Evolutionary conservation across 768 basidiomycete genomes (phyloP).

Genomic region (Pleurotus citrinopileatus): DNA sequence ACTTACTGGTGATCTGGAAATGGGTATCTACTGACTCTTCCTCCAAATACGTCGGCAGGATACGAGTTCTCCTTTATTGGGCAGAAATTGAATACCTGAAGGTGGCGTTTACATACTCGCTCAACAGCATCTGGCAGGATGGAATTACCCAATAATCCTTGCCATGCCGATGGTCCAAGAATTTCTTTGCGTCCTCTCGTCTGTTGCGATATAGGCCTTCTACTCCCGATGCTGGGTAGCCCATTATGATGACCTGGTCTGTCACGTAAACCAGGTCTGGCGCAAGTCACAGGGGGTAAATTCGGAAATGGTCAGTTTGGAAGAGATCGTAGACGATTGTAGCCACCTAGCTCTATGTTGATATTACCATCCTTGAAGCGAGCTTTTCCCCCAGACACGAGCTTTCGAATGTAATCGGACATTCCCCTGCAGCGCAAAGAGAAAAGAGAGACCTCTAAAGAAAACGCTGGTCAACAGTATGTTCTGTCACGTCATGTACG

Average conservation of each 20-base stretch:
- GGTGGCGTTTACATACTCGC: not conserved
- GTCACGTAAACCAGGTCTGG: constrained; percentile 68
- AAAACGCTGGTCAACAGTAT: no score
- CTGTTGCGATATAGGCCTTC: constrained; percentile 81
- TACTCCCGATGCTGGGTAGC: constrained; percentile 79
- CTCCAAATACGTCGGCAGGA: constrained; percentile 61
- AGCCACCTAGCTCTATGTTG: constrained; percentile 67
- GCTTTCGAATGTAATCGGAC: constrained; percentile 63
- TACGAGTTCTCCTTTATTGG: constrained; percentile 82
- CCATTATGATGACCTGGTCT: constrained; percentile 74
- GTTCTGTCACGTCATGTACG: no score
- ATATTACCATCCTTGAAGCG: constrained; percentile 69
- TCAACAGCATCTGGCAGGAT: not conserved
- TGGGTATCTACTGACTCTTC: constrained; percentile 79
- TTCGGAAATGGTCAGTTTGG: constrained; percentile 3
- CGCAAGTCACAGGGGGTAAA: not conserved
- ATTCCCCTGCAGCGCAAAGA: no score
- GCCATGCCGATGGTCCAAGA: constrained; percentile 70
- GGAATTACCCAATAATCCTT: constrained; percentile 60
- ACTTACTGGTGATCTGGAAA: constrained; percentile 90
- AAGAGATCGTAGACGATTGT: constrained; percentile 2
- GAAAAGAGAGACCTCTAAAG: no score
- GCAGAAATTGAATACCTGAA: constrained; percentile 78
- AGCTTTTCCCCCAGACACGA: constrained; percentile 83
- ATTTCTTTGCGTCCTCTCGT: constrained; percentile 70